Evolutionary conservation across 805 yeast genomes (phyloP).

Genomic region (Yamadazyma kitorensis): DNA sequence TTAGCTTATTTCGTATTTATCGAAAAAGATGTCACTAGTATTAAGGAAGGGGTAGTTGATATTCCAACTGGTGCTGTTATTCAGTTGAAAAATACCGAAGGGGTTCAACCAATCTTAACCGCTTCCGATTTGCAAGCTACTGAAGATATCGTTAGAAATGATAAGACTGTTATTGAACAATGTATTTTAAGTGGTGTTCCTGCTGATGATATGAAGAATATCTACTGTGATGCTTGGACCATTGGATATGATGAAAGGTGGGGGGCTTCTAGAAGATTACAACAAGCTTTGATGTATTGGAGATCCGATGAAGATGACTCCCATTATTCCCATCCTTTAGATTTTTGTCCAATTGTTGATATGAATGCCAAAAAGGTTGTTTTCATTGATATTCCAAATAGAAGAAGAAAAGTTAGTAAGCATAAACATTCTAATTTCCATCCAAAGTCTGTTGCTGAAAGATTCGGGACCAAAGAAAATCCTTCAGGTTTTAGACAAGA

Average conservation of each 20-base stretch:
- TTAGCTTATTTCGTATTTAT: slow-evolving; percentile 64
- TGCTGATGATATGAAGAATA: slow-evolving; percentile 54
- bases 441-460: slow-evolving; percentile 59
- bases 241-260: slow-evolving; percentile 74
- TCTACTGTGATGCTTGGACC: slow-evolving; percentile 68
- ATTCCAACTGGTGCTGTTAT: slow-evolving; percentile 46
- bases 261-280: slow-evolving; percentile 72
- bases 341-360: slow-evolving; percentile 80
- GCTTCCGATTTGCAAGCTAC: slow-evolving; percentile 62
- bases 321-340: slow-evolving; percentile 71
- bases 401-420: slow-evolving; percentile 69
- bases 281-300: slow-evolving; percentile 79
- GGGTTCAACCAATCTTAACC: slow-evolving; percentile 73
- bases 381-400: slow-evolving; percentile 70
- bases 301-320: slow-evolving; percentile 75
- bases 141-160: slow-evolving; percentile 65
- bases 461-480: slow-evolving; percentile 49
- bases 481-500: slow-evolving; percentile 56
- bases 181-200: slow-evolving; percentile 70
- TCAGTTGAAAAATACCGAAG: slow-evolving; percentile 48
- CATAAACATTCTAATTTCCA: slow-evolving; percentile 69
- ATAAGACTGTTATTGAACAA: slow-evolving; percentile 70
- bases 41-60: slow-evolving; percentile 71
- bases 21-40: slow-evolving; percentile 56
- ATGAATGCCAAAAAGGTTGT: slow-evolving; percentile 67